Conservation (phyloP, 768 basidiomycete species). For the Phlebiopsis flavidoalba region DNA sequence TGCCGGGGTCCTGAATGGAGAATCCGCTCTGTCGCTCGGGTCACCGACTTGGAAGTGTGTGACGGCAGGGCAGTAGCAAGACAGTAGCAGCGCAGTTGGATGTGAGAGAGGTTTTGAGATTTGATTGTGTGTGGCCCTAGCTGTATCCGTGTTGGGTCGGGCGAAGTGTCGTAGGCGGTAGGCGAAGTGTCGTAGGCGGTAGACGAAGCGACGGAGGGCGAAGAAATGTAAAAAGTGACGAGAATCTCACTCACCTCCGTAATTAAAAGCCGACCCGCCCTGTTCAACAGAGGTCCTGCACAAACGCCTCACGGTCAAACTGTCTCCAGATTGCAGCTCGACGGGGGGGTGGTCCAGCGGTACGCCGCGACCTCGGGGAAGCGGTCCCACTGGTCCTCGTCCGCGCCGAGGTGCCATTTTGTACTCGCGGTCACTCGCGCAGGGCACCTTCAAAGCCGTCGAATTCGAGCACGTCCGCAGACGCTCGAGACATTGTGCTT, state of each 20-base stretch:
- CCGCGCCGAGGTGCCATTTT: slow-evolving; percentile 59
- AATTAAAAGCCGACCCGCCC: slow-evolving; percentile 66
- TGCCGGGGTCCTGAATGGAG: too few species aligned
- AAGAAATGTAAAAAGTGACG: not conserved
- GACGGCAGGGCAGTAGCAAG: too few species aligned
- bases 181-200: not conserved
- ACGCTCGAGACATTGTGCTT: slow-evolving; percentile 27
- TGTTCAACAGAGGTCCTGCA: slow-evolving; percentile 57
- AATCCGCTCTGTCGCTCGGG: too few species aligned
- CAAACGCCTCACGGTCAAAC: slow-evolving; percentile 37
- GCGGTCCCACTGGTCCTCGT: slow-evolving; percentile 43
- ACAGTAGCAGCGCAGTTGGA: too few species aligned
- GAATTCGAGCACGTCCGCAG: slow-evolving; percentile 44
- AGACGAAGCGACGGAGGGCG: not conserved
- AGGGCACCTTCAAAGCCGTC: slow-evolving; percentile 58
- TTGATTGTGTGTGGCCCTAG: too few species aligned
- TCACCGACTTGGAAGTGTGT: too few species aligned
- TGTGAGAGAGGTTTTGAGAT: too few species aligned
- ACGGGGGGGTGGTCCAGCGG: slow-evolving; percentile 48
- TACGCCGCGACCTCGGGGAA: slow-evolving; percentile 51
- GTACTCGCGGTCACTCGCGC: slow-evolving; percentile 58
- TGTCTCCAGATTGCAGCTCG: slow-evolving; percentile 38
- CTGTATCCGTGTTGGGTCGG: too few species aligned
- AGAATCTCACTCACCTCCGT: slow-evolving; percentile 44
- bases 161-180: not conserved